A percentile compares a stretch with the other conserved stretches of the same genome.
phyloP scores from a whole-genome alignment of 2,329 filamentous ascomycete genomes.

The Ophiostoma ulmi region DNA sequence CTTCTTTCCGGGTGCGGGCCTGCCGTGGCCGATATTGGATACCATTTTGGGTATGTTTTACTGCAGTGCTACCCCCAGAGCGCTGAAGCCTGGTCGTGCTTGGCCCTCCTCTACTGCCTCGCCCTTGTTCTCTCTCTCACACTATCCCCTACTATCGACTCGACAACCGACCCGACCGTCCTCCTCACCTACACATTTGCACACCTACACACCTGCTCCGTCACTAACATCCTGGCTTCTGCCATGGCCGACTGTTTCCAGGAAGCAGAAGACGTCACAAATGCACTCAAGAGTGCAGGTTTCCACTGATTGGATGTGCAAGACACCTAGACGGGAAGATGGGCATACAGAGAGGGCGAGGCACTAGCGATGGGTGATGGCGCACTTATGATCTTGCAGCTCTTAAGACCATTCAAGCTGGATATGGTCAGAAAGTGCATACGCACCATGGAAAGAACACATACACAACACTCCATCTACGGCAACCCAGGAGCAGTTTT shows the following conservation, averaged over 20 bases:
- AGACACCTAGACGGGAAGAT: neutral
- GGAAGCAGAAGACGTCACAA: slow-evolving; percentile 37
- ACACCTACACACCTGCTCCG: neutral
- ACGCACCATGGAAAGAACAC: neutral
- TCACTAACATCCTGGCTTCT: slow-evolving; percentile 23
- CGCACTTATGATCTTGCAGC: neutral
- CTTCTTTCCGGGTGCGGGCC: neutral
- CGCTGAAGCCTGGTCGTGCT: neutral
- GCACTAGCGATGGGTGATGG: neutral
- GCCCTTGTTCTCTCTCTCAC: slow-evolving; percentile 1
- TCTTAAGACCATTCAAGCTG: neutral
- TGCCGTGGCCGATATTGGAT: neutral
- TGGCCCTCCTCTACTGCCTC: neutral
- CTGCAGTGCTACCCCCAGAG: neutral
- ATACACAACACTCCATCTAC: neutral
- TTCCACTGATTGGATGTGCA: slow-evolving; percentile 34
- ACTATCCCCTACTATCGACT: neutral
- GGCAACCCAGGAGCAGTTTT: neutral
- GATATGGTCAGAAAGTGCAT: neutral
- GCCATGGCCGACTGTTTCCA: slow-evolving; percentile 25
- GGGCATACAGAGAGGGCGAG: neutral
- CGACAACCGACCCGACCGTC: neutral
- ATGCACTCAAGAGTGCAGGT: slow-evolving; percentile 39
- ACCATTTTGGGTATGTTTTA: neutral
- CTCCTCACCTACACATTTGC: neutral